A percentile compares a stretch with the other conserved stretches of the same genome.
Evolutionary conservation across 305 asterid genomes (phyloP).

Genomic region (Fraxinus platypoda): DNA sequence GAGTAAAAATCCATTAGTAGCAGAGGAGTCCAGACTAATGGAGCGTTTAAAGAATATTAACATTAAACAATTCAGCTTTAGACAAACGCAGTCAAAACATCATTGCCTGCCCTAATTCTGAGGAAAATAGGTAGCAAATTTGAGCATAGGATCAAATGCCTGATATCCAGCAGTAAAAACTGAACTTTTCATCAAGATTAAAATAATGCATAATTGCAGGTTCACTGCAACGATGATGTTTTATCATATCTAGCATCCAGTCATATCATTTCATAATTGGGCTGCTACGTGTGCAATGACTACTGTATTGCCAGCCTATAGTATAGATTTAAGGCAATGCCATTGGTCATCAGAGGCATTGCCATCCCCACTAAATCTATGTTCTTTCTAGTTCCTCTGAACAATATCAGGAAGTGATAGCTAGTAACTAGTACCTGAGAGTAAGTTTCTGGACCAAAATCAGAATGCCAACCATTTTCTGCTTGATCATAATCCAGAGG

Average conservation of each 20-base stretch:
- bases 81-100: not conserved
- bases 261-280: constrained; percentile 17
- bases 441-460: constrained; percentile 57
- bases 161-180: not conserved
- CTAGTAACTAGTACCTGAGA: constrained; percentile 57
- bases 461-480: constrained; percentile 76
- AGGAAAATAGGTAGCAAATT: constrained; percentile 7
- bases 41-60: not conserved
- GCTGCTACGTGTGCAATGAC: constrained; percentile 19
- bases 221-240: not conserved
- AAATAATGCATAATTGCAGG: constrained; percentile 12
- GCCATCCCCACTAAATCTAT: not conserved
- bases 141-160: constrained; percentile 9
- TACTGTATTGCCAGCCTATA: constrained; percentile 8
- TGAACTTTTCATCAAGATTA: constrained; percentile 14
- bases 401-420: constrained; percentile 13
- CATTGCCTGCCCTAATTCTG: not conserved
- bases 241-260: constrained; percentile 6
- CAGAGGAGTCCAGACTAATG: not conserved
- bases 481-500: constrained; percentile 53
- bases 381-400: not conserved
- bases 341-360: constrained; percentile 2
- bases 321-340: constrained; percentile 9
- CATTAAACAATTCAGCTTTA: not conserved
- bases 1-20: not conserved